Evolutionary conservation across 1,284 basidiomycete genomes (phyloP).

Genomic region (Malassezia globosa): DNA sequence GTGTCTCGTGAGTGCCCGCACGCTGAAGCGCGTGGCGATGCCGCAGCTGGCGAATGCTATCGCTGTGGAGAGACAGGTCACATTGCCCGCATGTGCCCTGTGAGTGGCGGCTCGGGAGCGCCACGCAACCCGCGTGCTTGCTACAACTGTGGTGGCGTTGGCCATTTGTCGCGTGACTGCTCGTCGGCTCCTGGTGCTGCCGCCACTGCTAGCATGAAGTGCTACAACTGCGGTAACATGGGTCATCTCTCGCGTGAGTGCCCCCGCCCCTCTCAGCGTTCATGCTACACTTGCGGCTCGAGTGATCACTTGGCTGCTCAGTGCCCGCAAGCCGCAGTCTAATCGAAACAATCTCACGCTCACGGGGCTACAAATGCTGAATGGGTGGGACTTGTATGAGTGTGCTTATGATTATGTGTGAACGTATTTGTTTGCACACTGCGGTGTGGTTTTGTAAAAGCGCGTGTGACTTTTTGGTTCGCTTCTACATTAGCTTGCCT

Average conservation of each 20-base stretch:
- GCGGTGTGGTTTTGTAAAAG: no score
- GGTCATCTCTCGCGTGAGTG: constrained; percentile 42
- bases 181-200: constrained; percentile 27
- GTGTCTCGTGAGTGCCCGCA: constrained; percentile 42
- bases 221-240: constrained; percentile 43
- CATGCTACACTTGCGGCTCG: constrained; percentile 30
- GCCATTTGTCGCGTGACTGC: constrained; percentile 42
- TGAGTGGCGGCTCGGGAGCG: constrained; percentile 18
- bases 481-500: constrained; percentile 15
- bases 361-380: neutral
- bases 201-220: constrained; percentile 21
- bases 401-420: no score
- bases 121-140: constrained; percentile 24
- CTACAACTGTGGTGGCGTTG: constrained; percentile 43
- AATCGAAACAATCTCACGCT: neutral
- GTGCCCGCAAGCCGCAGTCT: constrained; percentile 12
- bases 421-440: no score
- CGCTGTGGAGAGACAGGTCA: constrained; percentile 27
- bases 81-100: constrained; percentile 40
- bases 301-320: constrained; percentile 14
- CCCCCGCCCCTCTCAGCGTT: constrained; percentile 34
- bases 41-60: constrained; percentile 37
- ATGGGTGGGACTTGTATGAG: neutral
- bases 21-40: constrained; percentile 20
- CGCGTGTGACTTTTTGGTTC: no score